Evolutionary conservation across 768 basidiomycete species (phyloP), one percentile per base, ranked within the genome.

Genomic region (Agaricus bisporus): DNA sequence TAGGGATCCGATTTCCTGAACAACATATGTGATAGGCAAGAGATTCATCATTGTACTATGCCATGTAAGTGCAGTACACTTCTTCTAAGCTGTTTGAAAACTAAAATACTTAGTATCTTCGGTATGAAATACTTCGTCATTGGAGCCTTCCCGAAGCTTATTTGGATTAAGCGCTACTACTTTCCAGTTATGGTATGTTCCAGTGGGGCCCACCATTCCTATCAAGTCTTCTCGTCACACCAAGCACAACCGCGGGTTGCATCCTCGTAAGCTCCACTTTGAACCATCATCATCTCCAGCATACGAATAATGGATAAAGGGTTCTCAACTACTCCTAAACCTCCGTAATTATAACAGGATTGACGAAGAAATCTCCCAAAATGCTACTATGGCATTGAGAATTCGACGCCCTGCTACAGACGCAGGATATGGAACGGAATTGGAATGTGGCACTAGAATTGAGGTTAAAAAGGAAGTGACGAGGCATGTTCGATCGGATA

Each of bases 181-280:
- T 65, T 11, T 57, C 63, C 15, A 67, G 62, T 38, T 65, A 54
- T 35, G 51, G 64, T 18, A 49, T 65, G 5, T 65, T 67, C 49
- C 49, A 62, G 55, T 54, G 64, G 28, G 66, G 63, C 1, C 63
- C 64, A 26, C 61, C 63, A 5, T 63, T 63, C 52, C 49, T 67
- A n/a, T 62, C 66, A 28, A 63, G 63, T 55, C 60, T 67, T n/a
- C 61, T 67, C 5, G 66, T 65, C 38, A 65, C 66, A 60, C 66
- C 66, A 26, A 60, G 60, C 15, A 62, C 59, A 5, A 64, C 64
- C 1, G 63, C 66, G 7, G 66, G 66, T 9, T 65, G 63, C 22
- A 63, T 67, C 45, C 55, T 67, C 1, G 60, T 61, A 45, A 42
- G 56, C 41, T 44, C 42, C 39, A 29, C 11, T 20, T 5, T 0